Conservation (phyloP, 2,329 filamentous ascomycete species). For the Colletotrichum cereale region DNA sequence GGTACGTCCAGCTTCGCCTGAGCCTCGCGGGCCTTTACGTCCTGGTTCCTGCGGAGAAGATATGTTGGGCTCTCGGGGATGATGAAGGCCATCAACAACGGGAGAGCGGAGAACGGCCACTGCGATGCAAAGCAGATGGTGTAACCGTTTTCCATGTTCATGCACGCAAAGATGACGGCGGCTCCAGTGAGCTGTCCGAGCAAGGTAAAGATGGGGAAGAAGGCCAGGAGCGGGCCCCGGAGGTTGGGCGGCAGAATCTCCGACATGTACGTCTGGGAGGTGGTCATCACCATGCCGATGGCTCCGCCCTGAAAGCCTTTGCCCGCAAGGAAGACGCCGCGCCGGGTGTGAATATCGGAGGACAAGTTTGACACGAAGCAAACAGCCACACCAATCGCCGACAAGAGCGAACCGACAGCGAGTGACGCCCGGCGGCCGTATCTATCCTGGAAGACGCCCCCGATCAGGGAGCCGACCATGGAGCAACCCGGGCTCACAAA, state of each 20-base stretch:
- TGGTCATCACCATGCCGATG: conserved; percentile 59
- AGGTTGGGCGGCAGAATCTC: conserved; percentile 61
- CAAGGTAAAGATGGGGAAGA: conserved; percentile 63
- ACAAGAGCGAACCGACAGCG: conserved; percentile 51
- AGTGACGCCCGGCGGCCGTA: conserved; percentile 54
- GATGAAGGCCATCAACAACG: conserved; percentile 56
- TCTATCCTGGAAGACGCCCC: conserved; percentile 56
- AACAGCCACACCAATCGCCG: conserved; percentile 52
- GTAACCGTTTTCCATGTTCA: conserved; percentile 51
- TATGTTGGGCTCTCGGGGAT: conserved; percentile 66
- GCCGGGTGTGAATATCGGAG: conserved; percentile 44
- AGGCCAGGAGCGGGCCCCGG: conserved; percentile 60
- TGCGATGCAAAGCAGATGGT: conserved; percentile 57
- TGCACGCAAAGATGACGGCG: conserved; percentile 53
- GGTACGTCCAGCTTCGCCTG: conserved; percentile 63
- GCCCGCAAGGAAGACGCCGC: conserved; percentile 57
- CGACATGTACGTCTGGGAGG: conserved; percentile 62
- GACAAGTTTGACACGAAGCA: conserved; percentile 44
- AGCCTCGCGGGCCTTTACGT: conserved; percentile 56
- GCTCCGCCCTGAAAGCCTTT: conserved; percentile 60
- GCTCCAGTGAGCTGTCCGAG: conserved; percentile 62
- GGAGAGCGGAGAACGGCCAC: conserved; percentile 58
- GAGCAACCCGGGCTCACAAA: conserved; percentile 54
- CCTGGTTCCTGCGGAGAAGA: conserved; percentile 56
- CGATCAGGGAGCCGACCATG: conserved; percentile 53